Conservation (phyloP, 2,329 filamentous ascomycete species). For the Ophiostoma piceae region DNA sequence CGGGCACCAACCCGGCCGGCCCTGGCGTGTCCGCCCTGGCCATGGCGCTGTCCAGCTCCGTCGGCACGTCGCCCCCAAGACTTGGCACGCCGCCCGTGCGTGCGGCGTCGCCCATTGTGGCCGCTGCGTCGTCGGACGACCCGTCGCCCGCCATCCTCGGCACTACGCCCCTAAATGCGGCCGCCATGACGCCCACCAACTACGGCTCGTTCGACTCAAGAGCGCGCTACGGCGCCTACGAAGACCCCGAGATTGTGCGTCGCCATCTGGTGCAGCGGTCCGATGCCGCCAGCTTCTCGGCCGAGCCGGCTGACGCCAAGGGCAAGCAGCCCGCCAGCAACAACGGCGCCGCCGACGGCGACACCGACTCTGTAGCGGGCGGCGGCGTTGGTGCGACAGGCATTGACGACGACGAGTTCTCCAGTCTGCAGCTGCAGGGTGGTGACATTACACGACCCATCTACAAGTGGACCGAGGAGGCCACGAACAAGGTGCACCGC, state of each 20-base stretch:
- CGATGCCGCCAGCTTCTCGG: constrained; percentile 47
- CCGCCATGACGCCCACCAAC: constrained; percentile 58
- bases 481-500: constrained; percentile 64
- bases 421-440: constrained; percentile 84
- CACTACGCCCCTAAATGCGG: constrained; percentile 33
- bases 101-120: constrained; percentile 49
- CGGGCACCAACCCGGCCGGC: constrained; percentile 59
- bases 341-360: background rate
- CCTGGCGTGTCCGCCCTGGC: constrained; percentile 85
- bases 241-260: constrained; percentile 87
- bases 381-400: constrained; percentile 29
- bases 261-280: constrained; percentile 75
- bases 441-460: constrained; percentile 93
- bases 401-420: constrained; percentile 73
- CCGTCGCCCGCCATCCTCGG: constrained; percentile 38
- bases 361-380: constrained; percentile 21
- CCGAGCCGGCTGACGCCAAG: constrained; percentile 46
- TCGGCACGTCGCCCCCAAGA: constrained; percentile 64
- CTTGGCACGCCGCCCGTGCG: constrained; percentile 61
- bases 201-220: constrained; percentile 82
- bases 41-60: constrained; percentile 72
- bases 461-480: constrained; percentile 93
- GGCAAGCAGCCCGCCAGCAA: constrained; percentile 47
- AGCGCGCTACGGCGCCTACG: constrained; percentile 59
- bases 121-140: constrained; percentile 27